Evolutionary conservation across 805 yeast genomes (phyloP).

Genomic region (Priceomyces medius): DNA sequence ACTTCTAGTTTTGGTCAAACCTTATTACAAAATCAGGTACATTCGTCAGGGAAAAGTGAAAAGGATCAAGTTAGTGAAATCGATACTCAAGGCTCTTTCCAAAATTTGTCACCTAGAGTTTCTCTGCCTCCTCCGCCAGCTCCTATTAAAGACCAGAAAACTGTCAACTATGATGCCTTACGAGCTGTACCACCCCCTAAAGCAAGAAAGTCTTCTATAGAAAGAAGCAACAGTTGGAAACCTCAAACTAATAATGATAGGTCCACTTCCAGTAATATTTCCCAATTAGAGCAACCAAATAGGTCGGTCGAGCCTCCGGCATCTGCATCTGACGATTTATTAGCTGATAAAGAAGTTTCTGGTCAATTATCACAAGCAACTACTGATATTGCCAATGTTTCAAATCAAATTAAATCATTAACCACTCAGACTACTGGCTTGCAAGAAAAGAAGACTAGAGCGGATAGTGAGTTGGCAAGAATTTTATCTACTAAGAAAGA

Average conservation of each 20-base stretch:
- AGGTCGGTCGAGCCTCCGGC: not conserved
- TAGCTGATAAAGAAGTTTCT: constrained; percentile 60
- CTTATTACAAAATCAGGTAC: constrained; percentile 37
- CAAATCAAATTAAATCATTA: constrained; percentile 79
- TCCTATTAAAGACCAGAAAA: constrained; percentile 21
- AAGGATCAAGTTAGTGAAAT: constrained; percentile 32
- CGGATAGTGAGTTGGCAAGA: constrained; percentile 74
- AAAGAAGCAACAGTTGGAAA: not conserved
- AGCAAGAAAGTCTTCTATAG: constrained; percentile 17
- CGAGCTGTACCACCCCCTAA: constrained; percentile 48
- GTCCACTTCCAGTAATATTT: constrained; percentile 1
- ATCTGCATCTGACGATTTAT: constrained; percentile 43
- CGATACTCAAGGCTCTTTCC: constrained; percentile 22
- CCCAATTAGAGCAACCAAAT: constrained; percentile 3
- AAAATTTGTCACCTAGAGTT: constrained; percentile 30
- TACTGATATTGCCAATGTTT: constrained; percentile 80
- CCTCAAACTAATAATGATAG: not conserved
- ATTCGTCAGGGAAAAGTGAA: constrained; percentile 17
- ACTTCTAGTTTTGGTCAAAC: constrained; percentile 84
- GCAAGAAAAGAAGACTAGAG: constrained; percentile 67
- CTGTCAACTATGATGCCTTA: constrained; percentile 51
- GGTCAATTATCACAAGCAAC: constrained; percentile 75
- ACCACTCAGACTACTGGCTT: constrained; percentile 70
- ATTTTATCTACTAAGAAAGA: constrained; percentile 66
- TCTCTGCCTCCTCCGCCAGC: constrained; percentile 15